Evolutionary conservation across 2,329 filamentous ascomycete genomes (phyloP).

Genomic region (Sporothrix globosa): DNA sequence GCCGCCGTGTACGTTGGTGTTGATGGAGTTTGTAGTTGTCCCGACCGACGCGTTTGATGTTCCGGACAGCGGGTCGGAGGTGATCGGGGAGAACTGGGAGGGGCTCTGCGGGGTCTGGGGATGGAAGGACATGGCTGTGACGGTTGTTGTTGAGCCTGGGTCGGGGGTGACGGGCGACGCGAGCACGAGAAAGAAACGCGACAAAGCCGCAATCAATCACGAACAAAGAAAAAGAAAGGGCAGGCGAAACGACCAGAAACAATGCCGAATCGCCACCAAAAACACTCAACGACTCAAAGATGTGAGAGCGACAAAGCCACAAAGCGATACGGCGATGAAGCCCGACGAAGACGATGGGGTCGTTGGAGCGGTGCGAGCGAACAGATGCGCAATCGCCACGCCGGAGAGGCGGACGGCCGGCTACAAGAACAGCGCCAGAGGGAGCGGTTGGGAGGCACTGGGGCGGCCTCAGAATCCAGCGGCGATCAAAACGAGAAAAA

Average conservation of each 20-base stretch:
- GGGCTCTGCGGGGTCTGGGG: slow-evolving; percentile 70
- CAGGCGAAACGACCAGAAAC: slow-evolving; percentile 9
- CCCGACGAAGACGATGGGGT: not conserved
- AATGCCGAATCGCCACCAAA: not conserved
- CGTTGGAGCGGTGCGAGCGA: not conserved
- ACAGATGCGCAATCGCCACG: slow-evolving; percentile 21
- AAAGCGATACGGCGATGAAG: not conserved
- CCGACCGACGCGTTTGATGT: slow-evolving; percentile 31
- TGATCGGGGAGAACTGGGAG: slow-evolving; percentile 62
- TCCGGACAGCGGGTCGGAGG: slow-evolving; percentile 54
- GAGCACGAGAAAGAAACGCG: slow-evolving; percentile 19
- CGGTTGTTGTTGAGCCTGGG: not conserved
- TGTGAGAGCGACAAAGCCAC: not conserved
- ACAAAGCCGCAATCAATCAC: slow-evolving; percentile 22
- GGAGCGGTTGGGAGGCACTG: slow-evolving; percentile 18
- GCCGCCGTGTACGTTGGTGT: slow-evolving; percentile 40
- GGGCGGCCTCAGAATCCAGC: slow-evolving; percentile 9
- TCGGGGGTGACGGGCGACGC: not conserved
- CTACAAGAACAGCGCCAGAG: slow-evolving; percentile 28
- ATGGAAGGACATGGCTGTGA: slow-evolving; percentile 65
- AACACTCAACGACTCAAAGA: slow-evolving; percentile 20
- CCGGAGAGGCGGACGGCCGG: slow-evolving; percentile 32
- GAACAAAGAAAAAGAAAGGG: not conserved
- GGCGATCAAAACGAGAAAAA: slow-evolving; percentile 3
- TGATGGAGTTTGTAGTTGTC: slow-evolving; percentile 47